Evolutionary conservation across 2,329 filamentous ascomycete genomes (phyloP).

Genomic region (Stemphylium lycopersici): DNA sequence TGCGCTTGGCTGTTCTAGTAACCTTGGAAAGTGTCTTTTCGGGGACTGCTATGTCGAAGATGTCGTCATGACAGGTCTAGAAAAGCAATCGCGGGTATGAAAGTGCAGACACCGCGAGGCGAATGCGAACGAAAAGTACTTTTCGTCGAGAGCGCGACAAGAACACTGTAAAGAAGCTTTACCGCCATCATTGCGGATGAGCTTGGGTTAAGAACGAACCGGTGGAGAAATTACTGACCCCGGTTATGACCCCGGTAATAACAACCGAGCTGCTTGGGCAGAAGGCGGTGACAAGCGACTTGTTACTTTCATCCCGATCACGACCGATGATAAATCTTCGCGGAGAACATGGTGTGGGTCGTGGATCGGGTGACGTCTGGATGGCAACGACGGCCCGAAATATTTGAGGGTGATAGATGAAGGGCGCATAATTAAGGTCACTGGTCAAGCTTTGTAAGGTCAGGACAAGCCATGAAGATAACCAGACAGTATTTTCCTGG

Average conservation of each 20-base stretch:
- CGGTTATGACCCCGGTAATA: conserved; percentile 4
- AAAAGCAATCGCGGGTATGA: not conserved
- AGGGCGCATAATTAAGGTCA: not conserved
- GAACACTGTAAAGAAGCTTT: not conserved
- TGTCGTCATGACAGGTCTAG: conserved; percentile 13
- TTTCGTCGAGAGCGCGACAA: not conserved
- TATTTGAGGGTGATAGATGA: not conserved
- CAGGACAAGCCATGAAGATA: not conserved
- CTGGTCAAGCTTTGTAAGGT: not conserved
- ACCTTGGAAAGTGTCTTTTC: conserved; percentile 20
- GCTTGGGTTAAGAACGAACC: conserved; percentile 8
- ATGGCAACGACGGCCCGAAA: not conserved
- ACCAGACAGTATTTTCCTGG: not conserved
- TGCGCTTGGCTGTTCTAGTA: conserved; percentile 24
- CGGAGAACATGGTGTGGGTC: not conserved
- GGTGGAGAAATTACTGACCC: conserved; percentile 8
- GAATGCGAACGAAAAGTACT: not conserved
- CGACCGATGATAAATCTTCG: not conserved
- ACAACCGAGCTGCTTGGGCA: conserved; percentile 6
- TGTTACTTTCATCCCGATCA: not conserved
- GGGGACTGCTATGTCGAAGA: conserved; percentile 23
- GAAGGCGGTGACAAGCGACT: conserved; percentile 6
- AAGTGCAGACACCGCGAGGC: not conserved
- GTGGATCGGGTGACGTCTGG: not conserved
- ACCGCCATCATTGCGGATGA: conserved; percentile 1